phyloP scores from a whole-genome alignment of 768 basidiomycete genomes.

The Podaxis sp. region DNA sequence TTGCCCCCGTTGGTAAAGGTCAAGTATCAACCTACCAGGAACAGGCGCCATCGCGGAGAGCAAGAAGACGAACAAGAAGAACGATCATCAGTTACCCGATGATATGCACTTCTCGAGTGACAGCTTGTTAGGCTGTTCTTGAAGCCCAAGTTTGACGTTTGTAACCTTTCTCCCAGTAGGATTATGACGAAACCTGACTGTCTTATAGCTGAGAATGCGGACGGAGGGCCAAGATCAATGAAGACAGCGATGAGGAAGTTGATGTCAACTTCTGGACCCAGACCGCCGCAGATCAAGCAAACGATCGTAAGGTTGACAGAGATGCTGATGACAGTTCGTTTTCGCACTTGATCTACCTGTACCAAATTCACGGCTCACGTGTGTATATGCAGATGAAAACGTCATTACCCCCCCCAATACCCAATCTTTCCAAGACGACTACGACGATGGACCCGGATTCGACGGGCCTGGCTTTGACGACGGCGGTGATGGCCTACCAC shows the following conservation, averaged over 20 bases:
- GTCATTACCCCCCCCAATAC: conserved; percentile 84
- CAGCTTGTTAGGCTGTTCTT: conserved; percentile 91
- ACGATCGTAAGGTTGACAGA: conserved; percentile 30
- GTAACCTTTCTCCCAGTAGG: conserved; percentile 25
- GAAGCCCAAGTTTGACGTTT: conserved; percentile 92
- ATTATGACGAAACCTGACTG: conserved; percentile 8
- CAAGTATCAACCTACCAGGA: conserved; percentile 68
- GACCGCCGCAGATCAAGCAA: conserved; percentile 83
- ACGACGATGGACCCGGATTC: conserved; percentile 76
- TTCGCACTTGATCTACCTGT: not conserved
- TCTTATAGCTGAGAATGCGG: conserved; percentile 81
- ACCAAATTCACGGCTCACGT: not conserved
- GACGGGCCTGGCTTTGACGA: conserved; percentile 57
- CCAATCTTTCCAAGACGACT: conserved; percentile 95
- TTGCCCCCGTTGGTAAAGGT: conserved; percentile 74
- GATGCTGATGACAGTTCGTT: conserved; percentile 65
- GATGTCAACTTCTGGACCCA: conserved; percentile 98
- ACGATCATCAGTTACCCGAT: conserved; percentile 83
- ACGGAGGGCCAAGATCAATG: conserved; percentile 54
- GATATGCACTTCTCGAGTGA: conserved; percentile 96
- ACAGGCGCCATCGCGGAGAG: conserved; percentile 44
- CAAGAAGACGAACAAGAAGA: conserved; percentile 58
- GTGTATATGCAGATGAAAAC: conserved; percentile 38
- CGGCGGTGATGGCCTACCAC: conserved; percentile 37
- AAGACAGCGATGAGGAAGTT: conserved; percentile 79